Percentiles rank a stretch among this genome's conserved stretches.
Conservation (phyloP, 2,329 filamentous ascomycete species). For the Epichloe amarillans region DNA sequence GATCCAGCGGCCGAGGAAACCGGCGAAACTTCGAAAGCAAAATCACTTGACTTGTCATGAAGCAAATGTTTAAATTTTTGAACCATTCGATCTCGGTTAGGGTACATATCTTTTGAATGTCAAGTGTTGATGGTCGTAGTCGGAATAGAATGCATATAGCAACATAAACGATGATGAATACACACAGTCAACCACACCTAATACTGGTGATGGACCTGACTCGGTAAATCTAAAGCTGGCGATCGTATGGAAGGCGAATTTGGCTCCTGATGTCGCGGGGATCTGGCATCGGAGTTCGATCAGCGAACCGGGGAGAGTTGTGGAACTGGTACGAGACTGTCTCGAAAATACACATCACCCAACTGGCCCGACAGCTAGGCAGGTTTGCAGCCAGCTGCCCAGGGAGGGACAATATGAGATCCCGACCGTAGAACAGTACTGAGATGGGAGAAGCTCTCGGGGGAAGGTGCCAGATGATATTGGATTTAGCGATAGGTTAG, state of each 20-base stretch:
- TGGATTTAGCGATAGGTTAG: constrained; percentile 42
- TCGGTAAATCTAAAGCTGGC: no score
- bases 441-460: constrained; percentile 50
- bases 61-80: background rate
- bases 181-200: no score
- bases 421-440: constrained; percentile 47
- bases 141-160: background rate
- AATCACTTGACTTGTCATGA: background rate
- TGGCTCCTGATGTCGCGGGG: no score
- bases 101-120: constrained; percentile 2
- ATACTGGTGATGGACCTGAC: no score
- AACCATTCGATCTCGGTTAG: background rate
- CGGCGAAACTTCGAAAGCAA: background rate
- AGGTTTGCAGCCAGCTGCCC: no score
- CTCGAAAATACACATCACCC: background rate
- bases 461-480: constrained; percentile 44
- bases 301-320: constrained; percentile 1
- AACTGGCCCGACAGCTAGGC: background rate
- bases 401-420: constrained; percentile 50
- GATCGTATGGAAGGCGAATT: no score
- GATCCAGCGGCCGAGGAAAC: background rate
- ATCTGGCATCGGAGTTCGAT: constrained; percentile 1
- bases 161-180: background rate
- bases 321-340: background rate
- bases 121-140: background rate